These are phyloP conservation scores for Novakomyces olei DNA, from an alignment of 805 yeast species.

Conservation along the genomic window DNA sequence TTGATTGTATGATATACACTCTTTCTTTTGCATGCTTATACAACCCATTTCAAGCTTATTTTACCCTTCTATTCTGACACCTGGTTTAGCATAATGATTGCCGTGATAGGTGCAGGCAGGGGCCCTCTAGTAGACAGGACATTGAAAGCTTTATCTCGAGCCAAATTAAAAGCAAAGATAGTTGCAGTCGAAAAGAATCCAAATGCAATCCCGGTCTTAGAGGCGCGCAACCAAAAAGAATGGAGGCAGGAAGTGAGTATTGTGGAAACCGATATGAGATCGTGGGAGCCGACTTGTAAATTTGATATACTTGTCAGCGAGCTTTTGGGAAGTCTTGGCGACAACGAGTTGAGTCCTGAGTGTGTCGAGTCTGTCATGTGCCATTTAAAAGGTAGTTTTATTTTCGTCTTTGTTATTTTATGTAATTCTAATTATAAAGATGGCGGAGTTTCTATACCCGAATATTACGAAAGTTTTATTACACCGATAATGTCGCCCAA, in stretches of 20 bases:
- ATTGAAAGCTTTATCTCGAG: conserved; percentile 20
- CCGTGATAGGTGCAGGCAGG: conserved; percentile 71
- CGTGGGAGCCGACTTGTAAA: conserved; percentile 21
- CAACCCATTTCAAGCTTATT: too few relatives aligned
- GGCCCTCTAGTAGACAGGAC: conserved; percentile 54
- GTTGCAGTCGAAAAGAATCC: conserved; percentile 55
- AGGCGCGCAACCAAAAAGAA: conserved; percentile 23
- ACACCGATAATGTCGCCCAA: conserved; percentile 48
- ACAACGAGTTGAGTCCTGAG: conserved; percentile 79
- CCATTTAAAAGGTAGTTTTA: conserved; percentile 18
- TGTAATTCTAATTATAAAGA: conserved; percentile 5
- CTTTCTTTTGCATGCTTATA: too few relatives aligned
- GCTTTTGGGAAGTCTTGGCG: conserved; percentile 75
- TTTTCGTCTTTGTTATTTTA: too few relatives aligned
- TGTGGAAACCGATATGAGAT: conserved; percentile 36
- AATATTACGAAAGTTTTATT: conserved; percentile 32
- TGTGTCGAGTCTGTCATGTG: conserved; percentile 29
- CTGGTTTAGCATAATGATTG: too few relatives aligned
- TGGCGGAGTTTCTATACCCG: conserved; percentile 39
- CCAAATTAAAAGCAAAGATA: conserved; percentile 15
- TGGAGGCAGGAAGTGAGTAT: conserved; percentile 37
- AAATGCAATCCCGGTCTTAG: conserved; percentile 28
- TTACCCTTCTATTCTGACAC: too few relatives aligned
- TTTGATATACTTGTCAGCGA: conserved; percentile 55
- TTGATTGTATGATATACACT: too few relatives aligned